These are phyloP conservation scores for Phytophthora meadii DNA, from an alignment of 352 stramenopile genomes.

Conservation along the genomic window DNA sequence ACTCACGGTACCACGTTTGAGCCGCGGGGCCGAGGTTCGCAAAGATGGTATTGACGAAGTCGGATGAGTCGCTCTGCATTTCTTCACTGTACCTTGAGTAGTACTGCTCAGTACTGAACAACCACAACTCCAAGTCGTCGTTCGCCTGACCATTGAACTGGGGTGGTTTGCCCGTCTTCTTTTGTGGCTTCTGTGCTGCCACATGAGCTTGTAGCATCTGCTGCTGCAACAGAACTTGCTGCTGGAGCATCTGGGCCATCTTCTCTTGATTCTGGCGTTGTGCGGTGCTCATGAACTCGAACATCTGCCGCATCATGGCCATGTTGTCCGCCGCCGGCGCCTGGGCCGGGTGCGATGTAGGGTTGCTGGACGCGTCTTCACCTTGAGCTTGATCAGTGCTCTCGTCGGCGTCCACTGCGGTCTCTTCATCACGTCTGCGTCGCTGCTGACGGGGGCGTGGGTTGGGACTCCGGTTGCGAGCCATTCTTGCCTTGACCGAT, in stretches of 20 bases:
- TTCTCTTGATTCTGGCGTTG: conserved; percentile 10
- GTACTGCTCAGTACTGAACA: conserved; percentile 1
- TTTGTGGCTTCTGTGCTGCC: neutral
- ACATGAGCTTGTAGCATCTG: conserved; percentile 10
- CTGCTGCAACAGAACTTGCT: conserved; percentile 19
- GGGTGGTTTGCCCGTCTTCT: neutral
- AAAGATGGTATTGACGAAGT: too few species aligned
- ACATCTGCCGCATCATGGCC: conserved; percentile 1
- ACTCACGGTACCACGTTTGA: too few species aligned
- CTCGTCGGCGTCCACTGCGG: neutral
- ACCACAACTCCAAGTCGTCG: neutral
- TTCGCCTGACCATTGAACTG: neutral
- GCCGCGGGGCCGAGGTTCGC: too few species aligned
- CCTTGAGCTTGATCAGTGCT: neutral
- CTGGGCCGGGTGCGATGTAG: neutral
- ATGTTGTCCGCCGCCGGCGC: neutral
- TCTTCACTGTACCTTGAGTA: neutral
- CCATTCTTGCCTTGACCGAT: neutral
- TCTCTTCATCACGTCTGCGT: neutral
- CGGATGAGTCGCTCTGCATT: too few species aligned
- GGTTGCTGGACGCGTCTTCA: neutral
- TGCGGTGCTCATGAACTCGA: conserved; percentile 1
- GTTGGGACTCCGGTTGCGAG: neutral
- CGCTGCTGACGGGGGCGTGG: neutral
- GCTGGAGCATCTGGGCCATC: conserved; percentile 9